Conservation (phyloP, 2,329 filamentous ascomycete genomes). For the Chaetomiaceae sp. region DNA sequence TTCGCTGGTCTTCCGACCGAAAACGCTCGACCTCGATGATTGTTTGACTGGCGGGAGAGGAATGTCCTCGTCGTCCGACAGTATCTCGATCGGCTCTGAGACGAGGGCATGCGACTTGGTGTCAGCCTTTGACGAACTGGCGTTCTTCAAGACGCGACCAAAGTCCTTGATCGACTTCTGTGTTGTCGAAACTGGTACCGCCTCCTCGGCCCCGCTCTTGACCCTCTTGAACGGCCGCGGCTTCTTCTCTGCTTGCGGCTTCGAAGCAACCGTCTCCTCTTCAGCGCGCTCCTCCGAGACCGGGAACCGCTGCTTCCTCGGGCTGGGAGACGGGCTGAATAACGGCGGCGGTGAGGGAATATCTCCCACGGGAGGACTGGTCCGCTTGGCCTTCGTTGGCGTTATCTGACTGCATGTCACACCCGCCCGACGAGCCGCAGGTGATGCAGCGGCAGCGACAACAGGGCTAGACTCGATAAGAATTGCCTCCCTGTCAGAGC, state of each 20-base stretch:
- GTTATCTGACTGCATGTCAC: not conserved
- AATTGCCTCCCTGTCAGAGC: constrained; percentile 21
- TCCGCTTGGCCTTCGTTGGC: constrained; percentile 1
- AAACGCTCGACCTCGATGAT: not conserved
- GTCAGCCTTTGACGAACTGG: not conserved
- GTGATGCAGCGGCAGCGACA: constrained; percentile 8
- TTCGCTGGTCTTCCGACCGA: not conserved
- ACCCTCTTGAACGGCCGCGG: constrained; percentile 20
- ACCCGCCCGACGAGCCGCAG: constrained; percentile 1
- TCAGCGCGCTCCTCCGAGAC: constrained; percentile 36
- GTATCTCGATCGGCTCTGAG: constrained; percentile 3
- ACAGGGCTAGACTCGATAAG: constrained; percentile 30
- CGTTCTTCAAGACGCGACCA: constrained; percentile 8
- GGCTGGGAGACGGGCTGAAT: not conserved
- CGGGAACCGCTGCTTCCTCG: not conserved
- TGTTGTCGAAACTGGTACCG: not conserved
- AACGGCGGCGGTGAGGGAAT: not conserved
- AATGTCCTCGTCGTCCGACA: constrained; percentile 5
- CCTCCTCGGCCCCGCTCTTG: constrained; percentile 19
- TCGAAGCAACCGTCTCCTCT: constrained; percentile 27
- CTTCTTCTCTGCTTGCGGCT: not conserved
- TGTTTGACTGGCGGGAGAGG: not conserved
- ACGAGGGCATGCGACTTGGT: not conserved
- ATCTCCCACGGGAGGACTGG: not conserved
- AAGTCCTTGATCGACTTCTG: constrained; percentile 17